phyloP scores from a whole-genome alignment of 495 filamentous ascomycete genomes.

The Penicillium canariense region DNA sequence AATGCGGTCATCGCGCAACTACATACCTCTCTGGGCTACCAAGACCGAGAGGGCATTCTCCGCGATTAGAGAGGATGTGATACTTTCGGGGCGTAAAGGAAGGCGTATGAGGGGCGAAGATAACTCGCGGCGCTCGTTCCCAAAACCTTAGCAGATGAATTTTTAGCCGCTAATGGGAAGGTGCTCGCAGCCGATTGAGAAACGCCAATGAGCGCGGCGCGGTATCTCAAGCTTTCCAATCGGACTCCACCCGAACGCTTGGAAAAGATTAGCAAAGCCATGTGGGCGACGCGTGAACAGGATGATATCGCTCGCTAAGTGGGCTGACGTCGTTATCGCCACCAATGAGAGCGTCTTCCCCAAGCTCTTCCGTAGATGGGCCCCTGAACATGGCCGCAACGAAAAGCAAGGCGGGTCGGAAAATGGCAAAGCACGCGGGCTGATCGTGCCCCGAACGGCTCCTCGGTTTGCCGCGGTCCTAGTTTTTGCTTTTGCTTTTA shows the following conservation, averaged over 20 bases:
- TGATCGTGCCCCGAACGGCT: neutral
- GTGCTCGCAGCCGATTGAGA: neutral
- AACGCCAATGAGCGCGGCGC: neutral
- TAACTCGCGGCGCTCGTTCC: neutral
- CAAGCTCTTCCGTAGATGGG: neutral
- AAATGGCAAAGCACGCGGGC: neutral
- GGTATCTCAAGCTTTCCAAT: constrained; percentile 1
- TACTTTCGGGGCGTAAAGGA: neutral
- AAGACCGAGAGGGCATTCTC: too few species aligned
- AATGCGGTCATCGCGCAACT: neutral
- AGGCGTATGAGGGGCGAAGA: neutral
- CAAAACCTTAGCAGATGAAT: neutral
- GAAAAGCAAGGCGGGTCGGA: neutral
- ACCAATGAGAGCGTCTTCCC: neutral
- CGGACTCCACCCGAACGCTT: neutral
- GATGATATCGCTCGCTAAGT: neutral
- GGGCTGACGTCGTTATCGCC: neutral
- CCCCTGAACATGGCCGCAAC: neutral
- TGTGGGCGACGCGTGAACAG: constrained; percentile 2
- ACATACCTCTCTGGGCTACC: neutral
- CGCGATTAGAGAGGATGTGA: neutral
- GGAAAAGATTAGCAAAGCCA: neutral
- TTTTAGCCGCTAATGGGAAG: neutral
- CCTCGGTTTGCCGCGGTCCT: neutral
- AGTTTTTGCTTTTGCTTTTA: neutral